A percentile compares a stretch with the other conserved stretches of the same genome.
These are phyloP conservation scores for Heritiera fomes DNA, from an alignment of 345 rosid genomes.

Conservation along the genomic window DNA sequence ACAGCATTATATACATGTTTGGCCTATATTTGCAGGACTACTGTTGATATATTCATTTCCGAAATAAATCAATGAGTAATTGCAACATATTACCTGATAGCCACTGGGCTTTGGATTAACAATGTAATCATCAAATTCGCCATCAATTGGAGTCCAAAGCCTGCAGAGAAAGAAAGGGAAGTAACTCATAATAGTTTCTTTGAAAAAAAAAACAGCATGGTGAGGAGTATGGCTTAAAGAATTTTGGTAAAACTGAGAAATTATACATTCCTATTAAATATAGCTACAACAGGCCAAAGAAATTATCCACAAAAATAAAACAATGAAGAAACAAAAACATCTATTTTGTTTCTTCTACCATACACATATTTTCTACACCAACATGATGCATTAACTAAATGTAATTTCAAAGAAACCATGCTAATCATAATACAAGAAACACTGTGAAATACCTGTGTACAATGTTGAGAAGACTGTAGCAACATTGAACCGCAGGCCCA, in stretches of 20 bases:
- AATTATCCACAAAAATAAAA: neutral
- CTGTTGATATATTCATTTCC: neutral
- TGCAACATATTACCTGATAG: conserved; percentile 56
- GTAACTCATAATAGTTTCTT: neutral
- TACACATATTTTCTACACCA: neutral
- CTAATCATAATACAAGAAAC: neutral
- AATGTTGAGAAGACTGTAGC: conserved; percentile 68
- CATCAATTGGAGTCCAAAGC: conserved; percentile 78
- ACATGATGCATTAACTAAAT: neutral
- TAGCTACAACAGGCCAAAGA: neutral
- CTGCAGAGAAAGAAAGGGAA: conserved; percentile 37
- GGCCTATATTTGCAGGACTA: neutral
- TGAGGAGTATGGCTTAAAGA: conserved; percentile 1
- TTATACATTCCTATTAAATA: neutral
- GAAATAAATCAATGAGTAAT: neutral
- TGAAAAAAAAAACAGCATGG: neutral
- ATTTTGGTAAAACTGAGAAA: neutral
- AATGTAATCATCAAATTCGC: conserved; percentile 80
- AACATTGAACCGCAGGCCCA: conserved; percentile 73
- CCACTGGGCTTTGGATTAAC: conserved; percentile 80
- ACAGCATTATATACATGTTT: neutral
- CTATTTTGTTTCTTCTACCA: neutral
- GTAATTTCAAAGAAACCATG: neutral
- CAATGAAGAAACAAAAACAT: neutral
- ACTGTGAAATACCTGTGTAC: conserved; percentile 51